Conservation (phyloP, 2,329 filamentous ascomycete genomes). For the Aspergillus fischeri region DNA sequence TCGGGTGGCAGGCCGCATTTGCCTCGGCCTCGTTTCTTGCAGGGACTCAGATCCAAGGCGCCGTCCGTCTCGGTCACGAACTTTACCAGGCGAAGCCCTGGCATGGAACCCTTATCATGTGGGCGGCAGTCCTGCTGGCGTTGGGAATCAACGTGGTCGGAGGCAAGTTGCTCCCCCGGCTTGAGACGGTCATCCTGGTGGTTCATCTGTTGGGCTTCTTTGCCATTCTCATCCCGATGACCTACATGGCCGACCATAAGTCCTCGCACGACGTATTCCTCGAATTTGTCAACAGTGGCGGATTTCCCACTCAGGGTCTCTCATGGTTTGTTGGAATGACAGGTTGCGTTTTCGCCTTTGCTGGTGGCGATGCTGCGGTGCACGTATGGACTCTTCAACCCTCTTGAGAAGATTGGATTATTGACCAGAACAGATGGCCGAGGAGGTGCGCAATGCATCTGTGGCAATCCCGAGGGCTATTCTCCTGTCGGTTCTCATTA, state of each 20-base stretch:
- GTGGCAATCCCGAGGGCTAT: slow-evolving; percentile 35
- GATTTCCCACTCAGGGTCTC: slow-evolving; percentile 41
- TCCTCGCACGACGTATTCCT: slow-evolving; percentile 44
- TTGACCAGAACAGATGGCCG: slow-evolving; percentile 26
- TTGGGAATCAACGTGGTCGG: slow-evolving; percentile 43
- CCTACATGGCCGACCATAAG: slow-evolving; percentile 39
- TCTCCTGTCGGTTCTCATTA: slow-evolving; percentile 33
- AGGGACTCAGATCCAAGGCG: slow-evolving; percentile 34
- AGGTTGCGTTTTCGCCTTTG: slow-evolving; percentile 34
- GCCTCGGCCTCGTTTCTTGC: slow-evolving; percentile 34
- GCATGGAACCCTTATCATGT: slow-evolving; percentile 49
- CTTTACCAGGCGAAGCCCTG: slow-evolving; percentile 39
- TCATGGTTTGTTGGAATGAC: slow-evolving; percentile 37
- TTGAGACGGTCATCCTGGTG: slow-evolving; percentile 48
- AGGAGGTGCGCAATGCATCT: slow-evolving; percentile 38
- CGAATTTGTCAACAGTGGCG: slow-evolving; percentile 45
- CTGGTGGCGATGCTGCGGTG: slow-evolving; percentile 35
- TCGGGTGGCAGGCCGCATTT: slow-evolving; percentile 43
- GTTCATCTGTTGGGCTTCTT: slow-evolving; percentile 53
- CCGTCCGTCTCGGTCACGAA: slow-evolving; percentile 34
- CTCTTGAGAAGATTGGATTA: neutral
- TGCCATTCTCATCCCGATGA: slow-evolving; percentile 47
- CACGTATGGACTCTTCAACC: slow-evolving; percentile 27
- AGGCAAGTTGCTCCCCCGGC: slow-evolving; percentile 41
- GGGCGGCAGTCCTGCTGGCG: slow-evolving; percentile 39